A percentile compares a stretch with the other conserved stretches of the same genome.
Conservation (phyloP, 2,329 filamentous ascomycete genomes). For the Sarocladium strictum region DNA sequence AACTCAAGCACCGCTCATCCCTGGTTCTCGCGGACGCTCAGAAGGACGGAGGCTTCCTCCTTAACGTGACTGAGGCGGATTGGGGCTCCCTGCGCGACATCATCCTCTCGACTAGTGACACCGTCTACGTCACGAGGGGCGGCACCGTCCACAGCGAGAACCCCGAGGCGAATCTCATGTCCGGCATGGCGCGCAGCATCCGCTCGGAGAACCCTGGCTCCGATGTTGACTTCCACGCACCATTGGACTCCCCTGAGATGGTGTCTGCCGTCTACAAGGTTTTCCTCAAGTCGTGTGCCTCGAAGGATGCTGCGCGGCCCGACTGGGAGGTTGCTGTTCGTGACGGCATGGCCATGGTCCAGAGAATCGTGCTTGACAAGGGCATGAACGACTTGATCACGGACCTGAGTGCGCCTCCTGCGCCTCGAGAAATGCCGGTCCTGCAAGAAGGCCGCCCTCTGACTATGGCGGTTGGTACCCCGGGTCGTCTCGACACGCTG, state of each 20-base stretch:
- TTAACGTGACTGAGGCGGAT: neutral
- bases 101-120: neutral
- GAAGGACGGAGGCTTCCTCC: neutral
- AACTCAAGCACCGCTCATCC: too few relatives aligned
- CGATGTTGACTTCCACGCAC: neutral
- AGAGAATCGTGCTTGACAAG: neutral
- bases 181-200: neutral
- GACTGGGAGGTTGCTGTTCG: neutral
- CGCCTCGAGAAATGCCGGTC: slow-evolving; percentile 17
- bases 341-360: neutral
- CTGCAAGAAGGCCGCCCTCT: slow-evolving; percentile 24
- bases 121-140: neutral
- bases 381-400: neutral
- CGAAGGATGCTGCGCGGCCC: neutral
- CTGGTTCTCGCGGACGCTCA: too few relatives aligned
- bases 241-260: neutral
- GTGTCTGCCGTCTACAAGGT: neutral
- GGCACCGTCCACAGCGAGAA: neutral
- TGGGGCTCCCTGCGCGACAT: neutral
- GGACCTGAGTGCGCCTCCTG: neutral
- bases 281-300: neutral
- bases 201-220: slow-evolving; percentile 1
- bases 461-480: slow-evolving; percentile 6
- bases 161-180: too few relatives aligned
- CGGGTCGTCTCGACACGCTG: slow-evolving; percentile 22